These are phyloP conservation scores for Ustilago loliicola DNA, from an alignment of 1,284 basidiomycete species.

Conservation along the genomic window DNA sequence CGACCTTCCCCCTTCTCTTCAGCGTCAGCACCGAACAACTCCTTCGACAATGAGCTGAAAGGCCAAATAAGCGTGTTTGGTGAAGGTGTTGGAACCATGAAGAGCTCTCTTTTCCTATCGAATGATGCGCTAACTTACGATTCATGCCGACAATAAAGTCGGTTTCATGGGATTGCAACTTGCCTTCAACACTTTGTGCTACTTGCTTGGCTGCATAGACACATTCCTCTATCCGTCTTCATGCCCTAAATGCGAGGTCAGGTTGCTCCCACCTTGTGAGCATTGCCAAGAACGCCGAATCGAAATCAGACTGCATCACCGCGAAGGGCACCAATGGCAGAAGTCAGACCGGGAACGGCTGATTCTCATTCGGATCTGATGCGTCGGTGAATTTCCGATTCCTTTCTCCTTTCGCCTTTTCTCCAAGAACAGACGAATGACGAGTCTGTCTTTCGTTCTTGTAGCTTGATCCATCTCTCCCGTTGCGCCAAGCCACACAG, in stretches of 20 bases:
- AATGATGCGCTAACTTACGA: not conserved
- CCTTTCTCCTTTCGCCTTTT: not conserved
- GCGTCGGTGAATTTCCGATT: conserved; percentile 2
- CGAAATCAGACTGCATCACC: not conserved
- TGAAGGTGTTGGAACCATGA: no score
- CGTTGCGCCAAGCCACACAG: not conserved
- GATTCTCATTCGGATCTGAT: conserved; percentile 2
- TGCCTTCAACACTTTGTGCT: not conserved
- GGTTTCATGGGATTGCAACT: conserved; percentile 1
- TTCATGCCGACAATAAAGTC: conserved; percentile 1
- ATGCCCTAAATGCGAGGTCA: not conserved
- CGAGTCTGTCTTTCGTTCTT: not conserved
- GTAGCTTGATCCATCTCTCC: not conserved
- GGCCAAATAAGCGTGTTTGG: no score
- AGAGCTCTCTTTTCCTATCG: no score
- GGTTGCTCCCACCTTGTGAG: not conserved
- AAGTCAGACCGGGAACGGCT: not conserved
- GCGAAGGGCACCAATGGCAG: not conserved
- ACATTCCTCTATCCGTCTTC: not conserved
- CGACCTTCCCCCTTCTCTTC: no score
- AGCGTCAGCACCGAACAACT: no score
- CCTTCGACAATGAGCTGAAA: no score
- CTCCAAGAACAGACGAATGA: no score
- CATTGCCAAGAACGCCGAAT: not conserved
- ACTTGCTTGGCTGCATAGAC: not conserved